Evolutionary conservation across 768 basidiomycete genomes (phyloP), one percentile per base, ranked within the genome.

Genomic region (Amanita muscaria): DNA sequence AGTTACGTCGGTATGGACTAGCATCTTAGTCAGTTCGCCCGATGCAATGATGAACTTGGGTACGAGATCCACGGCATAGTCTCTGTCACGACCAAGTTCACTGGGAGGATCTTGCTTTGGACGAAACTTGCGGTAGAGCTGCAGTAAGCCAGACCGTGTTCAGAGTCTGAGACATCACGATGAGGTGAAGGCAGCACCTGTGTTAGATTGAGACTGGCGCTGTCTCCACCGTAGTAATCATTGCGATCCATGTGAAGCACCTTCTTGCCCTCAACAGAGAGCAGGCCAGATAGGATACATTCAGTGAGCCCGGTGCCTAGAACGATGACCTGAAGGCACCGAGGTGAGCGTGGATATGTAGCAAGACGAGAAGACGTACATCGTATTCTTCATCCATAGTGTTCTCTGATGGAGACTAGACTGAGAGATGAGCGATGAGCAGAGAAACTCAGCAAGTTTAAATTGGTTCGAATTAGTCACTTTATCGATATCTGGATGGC

Each of bases 251-350:
- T 97, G 66, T 99, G 96, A 40, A 99, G 80, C 57, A 99, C 96
- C 70, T 98, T 99, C 78, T 98, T 97, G 51, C 96, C 94, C 64
- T 97, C 96, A 35, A 97, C 94, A n/a, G 94, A 98, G 56, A 99
- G 74, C 56, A 99, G 69, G 29, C 96, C 96, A 12, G 96, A 98
- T 50, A 99, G 80, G 63, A 98, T 93, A 69, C 96, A 98, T 65
- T 99, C 96, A 22, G 94, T 97, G 59, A 99, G 70, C 50, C 96
- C 96, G 50, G 96, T 99, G 49, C 96, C 96, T 56, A 98, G 78
- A 52, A 92, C 84, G 63, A 90, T 77, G 64, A 88, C 87, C 86
- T 89, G 60, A 39, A 36, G 36, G 23, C 18, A 22, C 23, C 16
- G 44, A 52, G 46, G 59, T 53, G 47, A 48, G 34, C 40, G 43